Base-by-base conservation (phyloP, 345 rosid genomes). In the Salix udensis region DNA sequence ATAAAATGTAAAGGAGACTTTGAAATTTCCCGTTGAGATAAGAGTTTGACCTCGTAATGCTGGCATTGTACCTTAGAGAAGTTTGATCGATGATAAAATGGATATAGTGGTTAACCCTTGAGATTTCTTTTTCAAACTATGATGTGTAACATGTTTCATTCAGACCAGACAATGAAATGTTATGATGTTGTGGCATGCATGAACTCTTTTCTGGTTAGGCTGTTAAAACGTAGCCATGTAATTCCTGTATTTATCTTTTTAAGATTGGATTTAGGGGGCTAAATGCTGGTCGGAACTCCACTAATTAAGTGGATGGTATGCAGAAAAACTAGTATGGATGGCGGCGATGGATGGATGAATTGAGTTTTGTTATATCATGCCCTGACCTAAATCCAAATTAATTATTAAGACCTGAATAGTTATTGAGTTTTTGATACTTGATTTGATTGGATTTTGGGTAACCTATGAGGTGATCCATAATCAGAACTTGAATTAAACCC, bases 1-100 rank as follows among this genome's bases (percentile, higher is more conserved):
- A 83, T 92, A 83, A 88, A 34, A 60, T 1, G n/a, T 37, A 55
- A 44, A 16, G 24, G 62, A 30, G 50, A 30, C 58, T 28, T 21
- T 12, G 44, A 44, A 73, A 6, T 26, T 26, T 23, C 19, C 19
- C 28, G 28, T 58, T 21, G 44, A 39, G 52, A 52, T 67, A 9
- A 9, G 31, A 11, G 23, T 60, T 16, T 67, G 74, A 31, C 79
- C 15, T 14, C 31, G 4, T 15, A 53, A 5, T 60, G 34, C 18
- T 31, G 65, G 34, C 34, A 37, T 6, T 48, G 70, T 52, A 53
- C 23, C 23, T 24, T 31, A 40, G 46, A 67, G 28, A 23, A 58
- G 64, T 23, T 58, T 58, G 60, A 53, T 53, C 28, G 23, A 58
- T 55, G 61, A 55, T 58, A 23, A 23, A n/a, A n/a, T 55, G 28